Conservation (phyloP, 345 rosid species). For the Brassica carinata region DNA sequence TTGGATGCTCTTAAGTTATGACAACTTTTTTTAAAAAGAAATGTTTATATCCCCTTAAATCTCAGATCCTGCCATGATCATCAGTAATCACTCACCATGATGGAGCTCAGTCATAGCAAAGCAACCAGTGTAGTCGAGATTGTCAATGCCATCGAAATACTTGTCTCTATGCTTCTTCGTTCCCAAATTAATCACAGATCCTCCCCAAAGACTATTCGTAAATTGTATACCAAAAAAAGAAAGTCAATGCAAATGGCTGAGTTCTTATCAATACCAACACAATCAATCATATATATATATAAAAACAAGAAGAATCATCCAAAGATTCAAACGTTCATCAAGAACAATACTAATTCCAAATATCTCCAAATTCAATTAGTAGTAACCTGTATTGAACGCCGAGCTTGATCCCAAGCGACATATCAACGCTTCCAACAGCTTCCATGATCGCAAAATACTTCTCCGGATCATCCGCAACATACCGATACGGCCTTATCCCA, state of each 20-base stretch:
- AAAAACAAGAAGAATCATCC: background rate
- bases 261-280: background rate
- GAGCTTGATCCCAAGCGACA: slow-evolving; percentile 90
- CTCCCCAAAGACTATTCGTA: slow-evolving; percentile 93
- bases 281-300: background rate
- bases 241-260: slow-evolving; percentile 4
- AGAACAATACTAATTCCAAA: slow-evolving; percentile 11
- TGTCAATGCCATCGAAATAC: slow-evolving; percentile 84
- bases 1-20: too few species aligned
- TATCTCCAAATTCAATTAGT: background rate
- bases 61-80: background rate
- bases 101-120: slow-evolving; percentile 99
- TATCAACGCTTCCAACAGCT: slow-evolving; percentile 88
- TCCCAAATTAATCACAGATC: slow-evolving; percentile 89
- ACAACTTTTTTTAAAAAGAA: too few species aligned
- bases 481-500: slow-evolving; percentile 70
- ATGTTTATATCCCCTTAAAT: background rate
- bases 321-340: slow-evolving; percentile 1
- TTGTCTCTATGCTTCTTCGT: slow-evolving; percentile 93
- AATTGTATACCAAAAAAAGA: background rate
- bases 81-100: slow-evolving; percentile 61
- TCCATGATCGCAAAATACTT: slow-evolving; percentile 81
- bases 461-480: slow-evolving; percentile 72
- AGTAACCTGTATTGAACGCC: slow-evolving; percentile 93
- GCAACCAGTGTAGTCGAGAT: slow-evolving; percentile 86